A percentile compares a stretch with the other conserved stretches of the same genome.
Evolutionary conservation across 768 basidiomycete species (phyloP).

Genomic region (Lactifluus pinguis): DNA sequence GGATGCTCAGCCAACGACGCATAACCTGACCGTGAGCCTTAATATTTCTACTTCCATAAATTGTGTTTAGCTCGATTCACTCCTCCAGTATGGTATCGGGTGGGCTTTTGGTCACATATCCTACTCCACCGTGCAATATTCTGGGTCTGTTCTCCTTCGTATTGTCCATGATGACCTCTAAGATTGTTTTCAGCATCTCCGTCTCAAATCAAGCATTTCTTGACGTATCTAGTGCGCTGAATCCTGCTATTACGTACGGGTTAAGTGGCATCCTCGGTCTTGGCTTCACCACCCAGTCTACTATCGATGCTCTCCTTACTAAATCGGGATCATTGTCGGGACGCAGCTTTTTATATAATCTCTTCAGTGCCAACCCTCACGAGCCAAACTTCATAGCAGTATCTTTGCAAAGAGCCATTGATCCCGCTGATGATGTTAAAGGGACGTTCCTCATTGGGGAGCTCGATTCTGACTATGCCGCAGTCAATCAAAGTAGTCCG

Average conservation of each 20-base stretch:
- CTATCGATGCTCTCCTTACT: conserved; percentile 55
- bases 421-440: conserved; percentile 43
- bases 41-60: background rate
- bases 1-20: conserved; percentile 19
- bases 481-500: conserved; percentile 44
- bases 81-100: conserved; percentile 64
- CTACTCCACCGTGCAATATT: conserved; percentile 56
- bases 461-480: conserved; percentile 51
- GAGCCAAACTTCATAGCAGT: conserved; percentile 80
- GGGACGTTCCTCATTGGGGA: conserved; percentile 74
- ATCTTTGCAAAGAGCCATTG: conserved; percentile 52
- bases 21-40: conserved; percentile 16
- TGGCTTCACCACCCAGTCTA: conserved; percentile 71
- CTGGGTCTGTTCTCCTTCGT: conserved; percentile 41
- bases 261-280: conserved; percentile 66
- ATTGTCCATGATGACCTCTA: background rate
- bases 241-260: conserved; percentile 66
- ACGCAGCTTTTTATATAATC: conserved; percentile 63
- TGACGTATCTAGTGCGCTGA: conserved; percentile 52
- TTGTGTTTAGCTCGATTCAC: background rate
- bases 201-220: conserved; percentile 65
- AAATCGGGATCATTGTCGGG: conserved; percentile 49
- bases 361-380: conserved; percentile 56
- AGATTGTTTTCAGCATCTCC: conserved; percentile 37
- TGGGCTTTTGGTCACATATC: conserved; percentile 63